Conservation (phyloP, 108 stramenopile species). For the Tribonema minus region DNA sequence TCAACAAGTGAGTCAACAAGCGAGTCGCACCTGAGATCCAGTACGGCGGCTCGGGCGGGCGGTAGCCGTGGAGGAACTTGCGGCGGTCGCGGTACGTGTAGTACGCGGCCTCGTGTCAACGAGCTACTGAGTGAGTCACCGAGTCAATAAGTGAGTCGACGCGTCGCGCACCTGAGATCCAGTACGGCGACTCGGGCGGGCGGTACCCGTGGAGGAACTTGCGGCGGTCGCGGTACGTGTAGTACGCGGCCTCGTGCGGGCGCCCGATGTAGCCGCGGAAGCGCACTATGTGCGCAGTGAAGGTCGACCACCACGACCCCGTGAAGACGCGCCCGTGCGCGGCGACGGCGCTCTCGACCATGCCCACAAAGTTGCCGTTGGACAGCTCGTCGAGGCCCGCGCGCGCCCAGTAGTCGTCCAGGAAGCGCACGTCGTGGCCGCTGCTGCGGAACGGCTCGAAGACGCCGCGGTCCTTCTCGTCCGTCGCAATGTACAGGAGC, state of each 20-base stretch:
- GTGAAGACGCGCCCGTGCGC: slow-evolving; percentile 71
- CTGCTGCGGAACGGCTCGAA: slow-evolving; percentile 56
- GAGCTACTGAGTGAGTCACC: too few species aligned
- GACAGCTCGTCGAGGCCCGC: slow-evolving; percentile 54
- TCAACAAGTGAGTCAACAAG: too few species aligned
- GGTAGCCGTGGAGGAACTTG: neutral
- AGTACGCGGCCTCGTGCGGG: neutral
- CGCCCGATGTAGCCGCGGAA: slow-evolving; percentile 65
- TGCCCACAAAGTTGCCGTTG: slow-evolving; percentile 80
- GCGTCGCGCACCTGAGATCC: slow-evolving; percentile 15
- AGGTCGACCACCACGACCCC: slow-evolving; percentile 86
- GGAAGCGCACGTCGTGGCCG: slow-evolving; percentile 10
- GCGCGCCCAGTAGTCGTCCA: slow-evolving; percentile 47
- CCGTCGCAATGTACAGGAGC: slow-evolving; percentile 54
- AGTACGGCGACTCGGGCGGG: slow-evolving; percentile 4
- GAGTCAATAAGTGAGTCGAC: too few species aligned
- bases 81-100: neutral
- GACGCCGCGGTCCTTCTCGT: slow-evolving; percentile 50
- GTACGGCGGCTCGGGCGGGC: neutral
- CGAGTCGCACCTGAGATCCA: slow-evolving; percentile 22
- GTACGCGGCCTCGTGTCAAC: neutral
- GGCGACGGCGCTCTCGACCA: slow-evolving; percentile 68
- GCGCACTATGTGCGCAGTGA: slow-evolving; percentile 83
- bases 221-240: neutral
- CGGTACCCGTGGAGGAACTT: neutral